These are phyloP conservation scores for Millerozyma miso DNA, from an alignment of 805 yeast species.

Conservation along the genomic window DNA sequence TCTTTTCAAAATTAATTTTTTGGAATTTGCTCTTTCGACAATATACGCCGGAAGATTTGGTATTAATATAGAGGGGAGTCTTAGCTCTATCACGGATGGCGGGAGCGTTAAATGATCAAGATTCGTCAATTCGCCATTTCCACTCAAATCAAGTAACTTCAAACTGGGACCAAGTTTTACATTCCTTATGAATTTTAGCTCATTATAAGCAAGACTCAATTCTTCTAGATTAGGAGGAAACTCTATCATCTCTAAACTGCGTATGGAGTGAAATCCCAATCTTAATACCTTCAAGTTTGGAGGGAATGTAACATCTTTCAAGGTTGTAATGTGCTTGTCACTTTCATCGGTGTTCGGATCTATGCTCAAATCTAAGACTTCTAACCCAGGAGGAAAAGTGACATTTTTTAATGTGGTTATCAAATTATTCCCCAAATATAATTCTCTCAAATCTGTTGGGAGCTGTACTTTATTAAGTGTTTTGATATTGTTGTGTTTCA, in stretches of 20 bases:
- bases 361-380: constrained; percentile 39
- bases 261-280: constrained; percentile 38
- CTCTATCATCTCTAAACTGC: constrained; percentile 34
- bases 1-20: constrained; percentile 26
- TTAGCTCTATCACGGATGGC: constrained; percentile 32
- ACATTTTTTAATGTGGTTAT: constrained; percentile 44
- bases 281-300: constrained; percentile 30
- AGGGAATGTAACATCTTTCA: constrained; percentile 40
- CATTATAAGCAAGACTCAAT: constrained; percentile 37
- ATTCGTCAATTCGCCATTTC: constrained; percentile 35
- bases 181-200: constrained; percentile 31
- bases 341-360: constrained; percentile 38
- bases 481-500: constrained; percentile 39
- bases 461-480: constrained; percentile 40
- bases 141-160: constrained; percentile 34
- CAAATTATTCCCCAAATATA: constrained; percentile 39
- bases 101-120: constrained; percentile 37
- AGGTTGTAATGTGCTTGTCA: constrained; percentile 37
- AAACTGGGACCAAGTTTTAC: constrained; percentile 33
- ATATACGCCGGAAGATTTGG: constrained; percentile 33
- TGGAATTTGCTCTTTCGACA: constrained; percentile 37
- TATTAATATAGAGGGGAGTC: constrained; percentile 31
- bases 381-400: constrained; percentile 32
- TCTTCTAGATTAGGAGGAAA: constrained; percentile 31
- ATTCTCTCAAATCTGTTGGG: constrained; percentile 30